These are phyloP conservation scores for Silene noctiflora DNA, from an alignment of 179 eudicot species.

Conservation along the genomic window DNA sequence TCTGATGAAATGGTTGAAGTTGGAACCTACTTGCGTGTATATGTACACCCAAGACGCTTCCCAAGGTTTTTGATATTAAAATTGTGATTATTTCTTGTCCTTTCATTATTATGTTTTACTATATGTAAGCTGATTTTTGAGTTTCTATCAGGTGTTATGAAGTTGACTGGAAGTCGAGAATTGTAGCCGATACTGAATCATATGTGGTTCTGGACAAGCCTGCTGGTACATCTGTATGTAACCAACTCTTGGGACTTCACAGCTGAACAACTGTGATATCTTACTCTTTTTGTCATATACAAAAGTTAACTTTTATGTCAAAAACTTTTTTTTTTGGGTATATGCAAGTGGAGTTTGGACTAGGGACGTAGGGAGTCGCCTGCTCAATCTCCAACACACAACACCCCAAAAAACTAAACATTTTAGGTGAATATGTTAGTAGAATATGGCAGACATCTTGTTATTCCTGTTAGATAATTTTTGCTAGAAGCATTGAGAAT, in stretches of 20 bases:
- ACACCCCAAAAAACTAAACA: no score
- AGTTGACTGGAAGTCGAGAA: slow-evolving; percentile 85
- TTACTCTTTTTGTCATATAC: no score
- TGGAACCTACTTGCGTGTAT: slow-evolving; percentile 92
- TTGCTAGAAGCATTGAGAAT: neutral
- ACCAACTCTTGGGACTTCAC: slow-evolving; percentile 14
- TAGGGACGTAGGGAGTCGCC: no score
- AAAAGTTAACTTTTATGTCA: no score
- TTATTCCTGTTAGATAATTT: neutral
- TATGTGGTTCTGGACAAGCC: slow-evolving; percentile 93
- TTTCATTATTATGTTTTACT: neutral
- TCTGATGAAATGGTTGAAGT: slow-evolving; percentile 70
- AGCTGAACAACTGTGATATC: no score
- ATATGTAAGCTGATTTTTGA: slow-evolving; percentile 14
- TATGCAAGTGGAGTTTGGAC: no score
- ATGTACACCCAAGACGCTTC: slow-evolving; percentile 91
- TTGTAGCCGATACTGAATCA: slow-evolving; percentile 67
- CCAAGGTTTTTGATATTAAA: slow-evolving; percentile 55
- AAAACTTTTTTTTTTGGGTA: no score
- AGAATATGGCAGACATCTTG: neutral
- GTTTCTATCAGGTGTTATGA: slow-evolving; percentile 72
- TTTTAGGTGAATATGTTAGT: neutral
- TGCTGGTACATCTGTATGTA: slow-evolving; percentile 88
- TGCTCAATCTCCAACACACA: no score
- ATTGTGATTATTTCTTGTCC: slow-evolving; percentile 1